Evolutionary conservation across 495 filamentous ascomycete genomes (phyloP), one percentile per base, ranked within the genome.

Genomic region (Cenococcum geophilum): DNA sequence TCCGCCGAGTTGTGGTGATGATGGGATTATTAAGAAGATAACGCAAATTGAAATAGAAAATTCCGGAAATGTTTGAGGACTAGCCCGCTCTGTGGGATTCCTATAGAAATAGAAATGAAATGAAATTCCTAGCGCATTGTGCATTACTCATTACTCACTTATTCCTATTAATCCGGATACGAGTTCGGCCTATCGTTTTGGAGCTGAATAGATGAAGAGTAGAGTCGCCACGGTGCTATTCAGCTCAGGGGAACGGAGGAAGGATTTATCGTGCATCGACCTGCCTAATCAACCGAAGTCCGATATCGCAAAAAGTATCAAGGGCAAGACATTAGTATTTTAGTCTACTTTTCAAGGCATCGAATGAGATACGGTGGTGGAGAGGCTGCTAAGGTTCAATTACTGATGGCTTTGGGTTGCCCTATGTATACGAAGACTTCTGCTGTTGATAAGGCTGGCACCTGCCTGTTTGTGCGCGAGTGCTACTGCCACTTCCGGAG

Each of bases 401-500:
- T 16, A 32, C 14, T 45, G 18, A 45, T 14, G 40, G 20, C 49
- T 52, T 23, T 23, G 8, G 49, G 20, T 32, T 16, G 49, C 14
- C 3, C 21, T 27, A 25, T 52, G 49, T 52, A 52, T 45, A 32
- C 49, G 25, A 16, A 52, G 20, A 10, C 18, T 27, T 52, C 23
- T 45, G 18, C 40, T 45, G 20, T 23, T 52, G 49, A 32, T 16
- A 27, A 8, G 9, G 8, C 21, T 52, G 49, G 8, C 4, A 52
- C 49, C 49, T 52, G 49, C 49, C 49, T 52, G 18, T 52, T 52
- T 23, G 18, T 8, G 8, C 21, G 16, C 14, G 25, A 16, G 14
- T 52, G 23, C 21, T 23, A 52, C 49, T 52, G 49, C 49, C 49
- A 16, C 25, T 52, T 52, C 25, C 23, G 49, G 49, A 2, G 9